Evolutionary conservation across 2,329 filamentous ascomycete species (phyloP), one percentile per base, ranked within the genome.

Genomic region (Didymella arachidicola): DNA sequence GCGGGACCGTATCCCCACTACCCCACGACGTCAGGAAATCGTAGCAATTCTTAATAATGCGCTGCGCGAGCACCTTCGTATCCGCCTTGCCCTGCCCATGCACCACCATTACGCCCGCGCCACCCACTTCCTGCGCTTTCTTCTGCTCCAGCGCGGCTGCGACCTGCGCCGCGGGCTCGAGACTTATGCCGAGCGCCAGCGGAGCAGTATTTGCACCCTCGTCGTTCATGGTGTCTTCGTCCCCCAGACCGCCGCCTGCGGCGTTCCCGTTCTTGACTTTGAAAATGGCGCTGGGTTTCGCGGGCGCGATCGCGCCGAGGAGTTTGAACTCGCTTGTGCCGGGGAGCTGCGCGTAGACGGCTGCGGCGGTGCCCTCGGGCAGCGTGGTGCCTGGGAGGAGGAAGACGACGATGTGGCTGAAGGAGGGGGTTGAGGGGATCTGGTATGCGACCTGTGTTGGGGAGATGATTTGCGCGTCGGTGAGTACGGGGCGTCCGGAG

Each of bases 41-140:
- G 78, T 98, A 99, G 14, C 94, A 95, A 77, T 97, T 97, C 69
- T 92, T 90, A 70, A 99, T 98, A 68, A 99, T 97, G 63, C 92
- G 84, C 79, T 98, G 93, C 29, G 95, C 95, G 25, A 99, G 83
- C 2, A 92, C 81, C 64, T 91, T 87, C 34, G 53, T 51, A 0
- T 92, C 82, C 1, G 87, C 82, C 45, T 80, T 78, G 27, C 74
- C 70, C 62, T 72, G 55, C 68, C 72, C 53, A 67, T 74, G 51
- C 22, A 74, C 66, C 0, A 80, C 77, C 27, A 81, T 38, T 26
- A 77, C 77, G 16, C 64, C 60, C 16, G 29, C 8, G 12, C 29
- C 8, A 3, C 30, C 56, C 2, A 62, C 54, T 34, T 34, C 79
- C 75, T 78, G 70, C 7, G 74, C 72, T 57, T 83, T 82, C 26